Percentiles rank a stretch among this genome's conserved stretches.
These are phyloP conservation scores for Clonostachys byssicola DNA, from an alignment of 2,329 filamentous ascomycete species.

Conservation along the genomic window DNA sequence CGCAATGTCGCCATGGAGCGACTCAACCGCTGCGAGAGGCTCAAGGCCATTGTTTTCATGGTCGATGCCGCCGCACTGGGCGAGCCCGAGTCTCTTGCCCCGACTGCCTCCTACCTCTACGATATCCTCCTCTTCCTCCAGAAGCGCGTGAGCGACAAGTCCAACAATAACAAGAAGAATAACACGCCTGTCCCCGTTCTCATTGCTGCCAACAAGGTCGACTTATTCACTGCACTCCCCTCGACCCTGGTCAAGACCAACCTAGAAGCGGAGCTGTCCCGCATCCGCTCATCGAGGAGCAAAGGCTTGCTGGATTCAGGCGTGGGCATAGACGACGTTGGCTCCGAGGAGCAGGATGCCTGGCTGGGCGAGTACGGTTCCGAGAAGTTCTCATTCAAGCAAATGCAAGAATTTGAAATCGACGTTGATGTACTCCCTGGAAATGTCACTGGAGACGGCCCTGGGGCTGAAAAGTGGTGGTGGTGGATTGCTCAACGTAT, in stretches of 20 bases:
- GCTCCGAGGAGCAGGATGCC: constrained; percentile 70
- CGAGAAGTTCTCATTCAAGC: constrained; percentile 71
- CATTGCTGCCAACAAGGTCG: constrained; percentile 90
- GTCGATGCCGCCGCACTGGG: constrained; percentile 75
- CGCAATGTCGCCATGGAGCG: constrained; percentile 62
- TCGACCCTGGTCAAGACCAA: constrained; percentile 68
- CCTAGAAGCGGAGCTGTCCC: constrained; percentile 77
- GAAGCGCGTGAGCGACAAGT: constrained; percentile 49
- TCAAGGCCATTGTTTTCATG: constrained; percentile 78
- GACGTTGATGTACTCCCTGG: constrained; percentile 75
- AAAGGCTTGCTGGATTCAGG: constrained; percentile 82
- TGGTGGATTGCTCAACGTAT: constrained; percentile 70
- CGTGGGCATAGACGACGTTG: constrained; percentile 58
- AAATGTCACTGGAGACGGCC: constrained; percentile 60
- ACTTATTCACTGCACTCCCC: constrained; percentile 90
- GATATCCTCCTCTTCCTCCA: constrained; percentile 83
- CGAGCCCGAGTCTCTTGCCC: constrained; percentile 57
- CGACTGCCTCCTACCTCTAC: constrained; percentile 81
- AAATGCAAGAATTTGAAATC: constrained; percentile 81
- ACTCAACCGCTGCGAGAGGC: constrained; percentile 37
- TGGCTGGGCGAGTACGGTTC: constrained; percentile 81
- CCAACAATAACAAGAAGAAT: constrained; percentile 2
- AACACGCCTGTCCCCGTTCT: constrained; percentile 67
- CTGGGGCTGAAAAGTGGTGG: constrained; percentile 83
- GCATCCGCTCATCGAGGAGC: constrained; percentile 70